These are phyloP conservation scores for Hypericum androsaemum DNA, from an alignment of 345 rosid genomes.

Conservation along the genomic window DNA sequence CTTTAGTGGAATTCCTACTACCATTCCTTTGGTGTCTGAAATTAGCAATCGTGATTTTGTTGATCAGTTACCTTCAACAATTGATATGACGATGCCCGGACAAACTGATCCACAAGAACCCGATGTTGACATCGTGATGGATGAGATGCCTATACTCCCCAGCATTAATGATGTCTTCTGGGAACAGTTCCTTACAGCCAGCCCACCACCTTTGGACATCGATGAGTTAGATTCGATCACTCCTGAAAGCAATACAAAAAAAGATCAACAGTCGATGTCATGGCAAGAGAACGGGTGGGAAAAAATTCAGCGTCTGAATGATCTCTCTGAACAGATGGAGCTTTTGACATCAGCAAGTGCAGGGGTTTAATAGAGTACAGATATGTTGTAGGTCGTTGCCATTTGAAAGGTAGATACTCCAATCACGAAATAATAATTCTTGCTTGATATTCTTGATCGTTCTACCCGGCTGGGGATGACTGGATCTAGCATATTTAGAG, in stretches of 20 bases:
- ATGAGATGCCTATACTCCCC: conserved; percentile 46
- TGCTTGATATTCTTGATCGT: too few species aligned
- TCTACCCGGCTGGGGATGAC: too few species aligned
- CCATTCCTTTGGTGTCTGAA: not conserved
- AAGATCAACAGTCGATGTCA: conserved; percentile 15
- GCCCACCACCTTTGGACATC: conserved; percentile 7
- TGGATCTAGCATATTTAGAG: too few species aligned
- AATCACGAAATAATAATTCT: too few species aligned
- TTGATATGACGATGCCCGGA: conserved; percentile 4
- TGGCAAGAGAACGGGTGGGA: not conserved
- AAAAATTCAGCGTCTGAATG: too few species aligned
- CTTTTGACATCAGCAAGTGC: too few species aligned
- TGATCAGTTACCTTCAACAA: not conserved
- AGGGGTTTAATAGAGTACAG: too few species aligned
- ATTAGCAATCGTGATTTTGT: not conserved
- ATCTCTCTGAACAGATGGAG: too few species aligned
- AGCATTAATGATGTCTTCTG: conserved; percentile 31
- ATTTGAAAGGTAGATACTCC: too few species aligned
- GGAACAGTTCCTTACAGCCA: conserved; percentile 21
- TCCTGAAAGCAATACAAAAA: conserved; percentile 1
- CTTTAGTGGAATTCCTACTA: conserved; percentile 4
- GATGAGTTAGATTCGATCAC: conserved; percentile 15
- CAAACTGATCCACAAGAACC: conserved; percentile 11
- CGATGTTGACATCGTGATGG: conserved; percentile 2
- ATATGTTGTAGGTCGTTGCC: too few species aligned